Percentiles rank a stretch among this genome's conserved stretches.
phyloP scores from a whole-genome alignment of 139 green algal species.

The Tetradesmus lagerheimii region DNA sequence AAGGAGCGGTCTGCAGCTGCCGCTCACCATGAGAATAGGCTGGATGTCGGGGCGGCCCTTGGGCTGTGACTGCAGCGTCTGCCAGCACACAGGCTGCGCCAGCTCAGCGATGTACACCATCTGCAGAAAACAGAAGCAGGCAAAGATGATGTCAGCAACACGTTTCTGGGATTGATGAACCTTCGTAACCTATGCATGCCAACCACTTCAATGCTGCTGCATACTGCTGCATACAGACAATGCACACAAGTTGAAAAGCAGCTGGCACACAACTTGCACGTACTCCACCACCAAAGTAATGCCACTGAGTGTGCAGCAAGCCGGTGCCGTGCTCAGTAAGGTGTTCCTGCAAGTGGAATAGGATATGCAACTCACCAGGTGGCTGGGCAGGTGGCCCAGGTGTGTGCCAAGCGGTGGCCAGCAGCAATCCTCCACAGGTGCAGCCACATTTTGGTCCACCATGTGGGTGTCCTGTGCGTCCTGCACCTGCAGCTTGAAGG shows the following conservation, averaged over 20 bases:
- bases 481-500: conserved; percentile 21
- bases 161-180: no score
- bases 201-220: no score
- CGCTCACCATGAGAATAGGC: conserved; percentile 8
- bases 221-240: no score
- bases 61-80: background rate
- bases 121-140: background rate
- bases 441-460: background rate
- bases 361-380: conserved; percentile 2
- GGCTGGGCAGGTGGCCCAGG: conserved; percentile 37
- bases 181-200: no score
- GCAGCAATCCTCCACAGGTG: background rate
- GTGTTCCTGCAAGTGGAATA: no score
- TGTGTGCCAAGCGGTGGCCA: conserved; percentile 34
- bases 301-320: no score
- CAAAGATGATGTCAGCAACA: background rate
- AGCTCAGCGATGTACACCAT: conserved; percentile 34
- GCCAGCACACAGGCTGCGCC: conserved; percentile 23
- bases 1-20: background rate
- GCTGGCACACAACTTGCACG: no score
- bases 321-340: no score
- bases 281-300: no score
- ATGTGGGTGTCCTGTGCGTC: background rate
- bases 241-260: no score
- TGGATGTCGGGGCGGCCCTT: conserved; percentile 24